phyloP scores from a whole-genome alignment of 1,284 basidiomycete genomes.

The Papiliotrema terrestris region DNA sequence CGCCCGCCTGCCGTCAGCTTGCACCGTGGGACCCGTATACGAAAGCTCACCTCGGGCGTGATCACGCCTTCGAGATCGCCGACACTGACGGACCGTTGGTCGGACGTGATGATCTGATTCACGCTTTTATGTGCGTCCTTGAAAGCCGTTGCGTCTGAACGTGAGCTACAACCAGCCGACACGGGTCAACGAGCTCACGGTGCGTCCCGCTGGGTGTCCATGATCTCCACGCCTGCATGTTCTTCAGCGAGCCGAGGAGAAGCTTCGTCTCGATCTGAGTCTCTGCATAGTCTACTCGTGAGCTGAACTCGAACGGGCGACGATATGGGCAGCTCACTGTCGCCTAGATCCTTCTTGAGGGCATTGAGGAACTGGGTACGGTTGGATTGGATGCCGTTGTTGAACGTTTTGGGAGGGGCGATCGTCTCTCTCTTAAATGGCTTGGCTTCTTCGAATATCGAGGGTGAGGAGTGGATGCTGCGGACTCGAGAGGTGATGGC shows the following conservation, averaged over 20 bases:
- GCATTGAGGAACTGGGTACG: background rate
- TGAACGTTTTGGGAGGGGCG: background rate
- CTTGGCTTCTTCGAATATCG: too few relatives aligned
- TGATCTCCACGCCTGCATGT: background rate
- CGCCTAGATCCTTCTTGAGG: background rate
- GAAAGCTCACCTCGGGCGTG: conserved; percentile 23
- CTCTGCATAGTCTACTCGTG: background rate
- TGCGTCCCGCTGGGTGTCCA: background rate
- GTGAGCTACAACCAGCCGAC: background rate
- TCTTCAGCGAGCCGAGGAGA: background rate
- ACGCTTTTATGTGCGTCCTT: conserved; percentile 10
- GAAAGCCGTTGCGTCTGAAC: conserved; percentile 12
- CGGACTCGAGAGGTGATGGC: too few relatives aligned
- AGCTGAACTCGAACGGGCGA: background rate
- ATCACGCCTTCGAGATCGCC: conserved; percentile 28
- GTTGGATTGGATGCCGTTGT: background rate
- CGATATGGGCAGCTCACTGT: background rate
- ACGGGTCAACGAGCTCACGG: background rate
- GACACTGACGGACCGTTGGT: conserved; percentile 15
- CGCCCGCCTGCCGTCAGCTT: conserved; percentile 23
- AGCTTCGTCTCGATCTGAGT: background rate
- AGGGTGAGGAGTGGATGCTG: too few relatives aligned
- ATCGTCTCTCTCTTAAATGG: too few relatives aligned
- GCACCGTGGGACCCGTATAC: background rate
- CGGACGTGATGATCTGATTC: conserved; percentile 10